Evolutionary conservation across 78 protist species (phyloP), one percentile per base, ranked within the genome.

Genomic region (Dictyostelium firmibasis): DNA sequence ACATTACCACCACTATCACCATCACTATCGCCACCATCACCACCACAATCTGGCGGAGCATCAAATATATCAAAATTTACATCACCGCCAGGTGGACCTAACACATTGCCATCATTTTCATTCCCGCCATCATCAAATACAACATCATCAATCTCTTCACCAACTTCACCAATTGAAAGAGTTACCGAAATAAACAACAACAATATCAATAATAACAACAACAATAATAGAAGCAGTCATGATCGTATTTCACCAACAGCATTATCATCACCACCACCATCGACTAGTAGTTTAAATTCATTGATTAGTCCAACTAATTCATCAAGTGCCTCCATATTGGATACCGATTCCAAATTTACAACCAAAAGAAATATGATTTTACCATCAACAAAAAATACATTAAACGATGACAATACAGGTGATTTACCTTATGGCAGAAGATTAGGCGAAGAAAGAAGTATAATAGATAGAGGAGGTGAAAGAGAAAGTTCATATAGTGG

Each of bases 161-260:
- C 33, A 29, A 70, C 77, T 3, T 70, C 77, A 31, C 77, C 77
- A 64, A 64, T 9, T 64, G 74, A 64, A 64, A 64, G 74, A 25
- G 38, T 16, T 31, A 70, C n/a, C 13, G 31, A 70, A 13, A 70
- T 13, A n/a, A 62, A 62, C 20, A 62, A n/a, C n/a, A 64, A 64
- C 33, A 69, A 69, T 4, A 69, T 4, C 10, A 57, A 57, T 57
- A 57, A 20, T n/a, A 60, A 60, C 9, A 60, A 60, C 9, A 79
- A 50, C 0, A 79, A 38, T 18, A 79, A 79, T n/a, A 79, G 85
- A 79, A 27, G 25, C 29, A 79, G 85, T 25, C 67, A 81, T 31
- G 82, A 76, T 76, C 44, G 53, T 81, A 53, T 20, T 20, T 81
- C 86, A 53, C 86, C 86, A 81, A 25, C 86, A 57, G n/a, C 74